phyloP scores from a whole-genome alignment of 441 rosid species.

The Viola pubescens region DNA sequence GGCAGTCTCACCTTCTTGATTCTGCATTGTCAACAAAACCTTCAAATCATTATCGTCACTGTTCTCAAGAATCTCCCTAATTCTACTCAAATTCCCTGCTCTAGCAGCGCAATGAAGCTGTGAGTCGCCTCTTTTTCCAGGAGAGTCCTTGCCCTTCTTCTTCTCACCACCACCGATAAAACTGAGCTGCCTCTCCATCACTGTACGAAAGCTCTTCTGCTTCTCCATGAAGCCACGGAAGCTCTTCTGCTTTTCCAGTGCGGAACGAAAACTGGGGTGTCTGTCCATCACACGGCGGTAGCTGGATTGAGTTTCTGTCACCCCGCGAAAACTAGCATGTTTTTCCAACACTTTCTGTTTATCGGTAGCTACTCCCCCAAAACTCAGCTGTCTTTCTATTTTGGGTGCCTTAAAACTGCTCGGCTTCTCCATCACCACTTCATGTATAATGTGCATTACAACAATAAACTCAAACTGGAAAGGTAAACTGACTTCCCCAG shows the following conservation, averaged over 20 bases:
- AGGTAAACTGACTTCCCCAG: too few relatives aligned
- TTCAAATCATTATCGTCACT: slow-evolving; percentile 35
- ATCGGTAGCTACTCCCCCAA: slow-evolving; percentile 19
- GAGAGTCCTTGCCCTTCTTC: slow-evolving; percentile 68
- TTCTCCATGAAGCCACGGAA: slow-evolving; percentile 59
- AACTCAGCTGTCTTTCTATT: slow-evolving; percentile 50
- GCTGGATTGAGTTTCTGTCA: slow-evolving; percentile 46
- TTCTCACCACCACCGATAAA: slow-evolving; percentile 64
- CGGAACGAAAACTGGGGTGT: slow-evolving; percentile 44
- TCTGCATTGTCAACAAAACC: slow-evolving; percentile 47
- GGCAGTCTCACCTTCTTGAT: slow-evolving; percentile 85
- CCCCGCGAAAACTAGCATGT: slow-evolving; percentile 24
- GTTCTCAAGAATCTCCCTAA: slow-evolving; percentile 49
- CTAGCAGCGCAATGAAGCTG: slow-evolving; percentile 80
- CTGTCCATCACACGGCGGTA: slow-evolving; percentile 40
- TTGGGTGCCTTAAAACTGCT: slow-evolving; percentile 20
- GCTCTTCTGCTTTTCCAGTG: slow-evolving; percentile 51
- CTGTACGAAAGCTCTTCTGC: slow-evolving; percentile 66
- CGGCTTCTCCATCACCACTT: slow-evolving; percentile 22
- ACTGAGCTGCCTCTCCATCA: slow-evolving; percentile 85
- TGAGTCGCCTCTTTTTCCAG: slow-evolving; percentile 84
- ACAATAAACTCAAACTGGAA: too few relatives aligned
- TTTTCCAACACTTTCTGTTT: slow-evolving; percentile 21
- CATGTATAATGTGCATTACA: too few relatives aligned
- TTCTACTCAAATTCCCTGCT: slow-evolving; percentile 55